phyloP scores from a whole-genome alignment of 208 protist species.

The Leishmania braziliensis region DNA sequence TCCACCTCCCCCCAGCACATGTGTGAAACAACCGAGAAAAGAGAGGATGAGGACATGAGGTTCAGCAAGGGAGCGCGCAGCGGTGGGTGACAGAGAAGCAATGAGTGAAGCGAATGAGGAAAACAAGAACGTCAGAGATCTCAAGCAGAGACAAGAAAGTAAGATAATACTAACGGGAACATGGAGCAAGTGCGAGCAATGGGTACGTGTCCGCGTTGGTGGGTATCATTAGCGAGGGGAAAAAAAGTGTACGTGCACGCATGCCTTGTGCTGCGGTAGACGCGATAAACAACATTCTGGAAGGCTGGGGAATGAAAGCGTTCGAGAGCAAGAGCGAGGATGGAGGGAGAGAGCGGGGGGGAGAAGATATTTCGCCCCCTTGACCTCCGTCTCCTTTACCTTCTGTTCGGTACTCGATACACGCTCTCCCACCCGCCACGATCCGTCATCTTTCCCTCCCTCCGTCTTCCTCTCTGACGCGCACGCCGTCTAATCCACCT shows the following conservation, averaged over 20 bases:
- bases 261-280: not conserved
- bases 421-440: not conserved
- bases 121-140: not conserved
- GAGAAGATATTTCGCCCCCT: not conserved
- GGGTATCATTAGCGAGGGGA: not conserved
- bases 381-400: not conserved
- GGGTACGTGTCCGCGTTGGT: not conserved
- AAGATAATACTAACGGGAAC: not conserved
- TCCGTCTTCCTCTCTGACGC: not conserved
- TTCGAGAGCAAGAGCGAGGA: not conserved
- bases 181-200: not conserved
- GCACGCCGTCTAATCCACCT: conserved; percentile 35
- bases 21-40: not conserved
- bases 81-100: not conserved
- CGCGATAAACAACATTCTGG: not conserved
- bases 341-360: not conserved
- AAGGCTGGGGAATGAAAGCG: not conserved
- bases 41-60: not conserved
- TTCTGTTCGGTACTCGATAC: not conserved
- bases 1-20: not conserved
- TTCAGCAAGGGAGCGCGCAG: not conserved
- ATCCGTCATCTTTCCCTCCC: not conserved
- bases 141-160: not conserved
- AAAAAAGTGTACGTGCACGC: not conserved
- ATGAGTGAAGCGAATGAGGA: not conserved